A percentile compares a stretch with the other conserved stretches of the same genome.
Evolutionary conservation across 2,329 filamentous ascomycete species (phyloP).

Genomic region (Aspergillus ustus): DNA sequence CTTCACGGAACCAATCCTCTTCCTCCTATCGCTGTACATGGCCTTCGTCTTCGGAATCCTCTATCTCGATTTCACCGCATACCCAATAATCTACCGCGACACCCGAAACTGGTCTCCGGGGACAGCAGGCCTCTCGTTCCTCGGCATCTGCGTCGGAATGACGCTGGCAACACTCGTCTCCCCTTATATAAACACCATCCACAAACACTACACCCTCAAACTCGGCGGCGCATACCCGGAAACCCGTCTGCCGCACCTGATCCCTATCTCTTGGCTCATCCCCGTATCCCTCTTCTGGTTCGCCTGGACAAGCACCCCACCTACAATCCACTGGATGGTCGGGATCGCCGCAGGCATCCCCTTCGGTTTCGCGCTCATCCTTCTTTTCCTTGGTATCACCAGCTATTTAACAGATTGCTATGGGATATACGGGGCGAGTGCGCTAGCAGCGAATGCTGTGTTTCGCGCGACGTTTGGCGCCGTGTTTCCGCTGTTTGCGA

Average conservation of each 20-base stretch:
- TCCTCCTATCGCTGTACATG: constrained; percentile 24
- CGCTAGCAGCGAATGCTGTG: no score
- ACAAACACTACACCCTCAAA: not conserved
- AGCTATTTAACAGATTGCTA: no score
- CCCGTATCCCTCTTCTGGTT: constrained; percentile 17
- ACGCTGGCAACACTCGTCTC: not conserved
- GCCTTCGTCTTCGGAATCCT: constrained; percentile 16
- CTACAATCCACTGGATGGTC: not conserved
- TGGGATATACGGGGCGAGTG: no score
- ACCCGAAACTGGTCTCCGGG: not conserved
- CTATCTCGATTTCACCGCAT: constrained; percentile 11
- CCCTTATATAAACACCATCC: not conserved
- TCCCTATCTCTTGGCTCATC: constrained; percentile 1
- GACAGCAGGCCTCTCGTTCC: not conserved
- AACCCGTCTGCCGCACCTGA: constrained; percentile 3
- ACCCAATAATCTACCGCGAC: constrained; percentile 1
- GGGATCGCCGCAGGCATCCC: not conserved
- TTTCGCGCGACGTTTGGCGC: constrained; percentile 43
- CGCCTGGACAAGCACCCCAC: constrained; percentile 5
- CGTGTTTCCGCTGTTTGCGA: constrained; percentile 72
- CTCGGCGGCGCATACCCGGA: constrained; percentile 3
- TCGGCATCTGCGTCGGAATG: constrained; percentile 4
- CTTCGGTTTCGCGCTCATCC: no score
- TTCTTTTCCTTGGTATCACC: no score
- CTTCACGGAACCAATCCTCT: constrained; percentile 20